These are phyloP conservation scores for Prototheca cutis DNA, from an alignment of 163 green algal genomes.

Conservation along the genomic window DNA sequence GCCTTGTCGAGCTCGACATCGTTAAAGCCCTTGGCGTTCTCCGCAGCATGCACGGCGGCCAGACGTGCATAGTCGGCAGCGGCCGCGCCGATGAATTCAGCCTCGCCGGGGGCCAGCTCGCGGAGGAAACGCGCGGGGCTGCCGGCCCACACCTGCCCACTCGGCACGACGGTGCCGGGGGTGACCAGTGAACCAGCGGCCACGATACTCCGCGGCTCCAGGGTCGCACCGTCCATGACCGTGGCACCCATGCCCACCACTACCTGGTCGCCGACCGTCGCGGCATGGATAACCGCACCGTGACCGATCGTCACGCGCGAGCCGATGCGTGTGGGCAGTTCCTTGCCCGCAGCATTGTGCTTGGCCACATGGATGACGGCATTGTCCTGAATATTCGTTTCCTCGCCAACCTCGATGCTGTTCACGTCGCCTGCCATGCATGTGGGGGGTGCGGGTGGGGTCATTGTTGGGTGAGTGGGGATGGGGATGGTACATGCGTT, in stretches of 20 bases:
- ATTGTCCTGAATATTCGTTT: conserved; percentile 88
- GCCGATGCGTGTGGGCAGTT: conserved; percentile 55
- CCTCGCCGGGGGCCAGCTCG: conserved; percentile 70
- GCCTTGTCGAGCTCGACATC: conserved; percentile 42
- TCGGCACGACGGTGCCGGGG: conserved; percentile 52
- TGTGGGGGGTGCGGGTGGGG: background rate
- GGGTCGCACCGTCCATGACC: conserved; percentile 75
- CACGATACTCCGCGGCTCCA: conserved; percentile 81
- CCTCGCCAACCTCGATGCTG: conserved; percentile 66
- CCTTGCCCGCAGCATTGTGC: conserved; percentile 33
- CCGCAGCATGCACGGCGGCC: conserved; percentile 37
- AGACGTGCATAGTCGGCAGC: conserved; percentile 35
- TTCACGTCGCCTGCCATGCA: conserved; percentile 68
- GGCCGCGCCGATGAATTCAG: conserved; percentile 55
- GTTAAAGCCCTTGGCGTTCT: conserved; percentile 41
- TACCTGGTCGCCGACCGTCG: conserved; percentile 77
- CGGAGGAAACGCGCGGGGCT: conserved; percentile 78
- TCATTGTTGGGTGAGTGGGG: background rate
- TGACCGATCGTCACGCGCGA: conserved; percentile 85
- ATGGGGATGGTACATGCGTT: no score
- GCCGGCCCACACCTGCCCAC: conserved; percentile 80
- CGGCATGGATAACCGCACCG: conserved; percentile 74
- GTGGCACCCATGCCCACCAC: conserved; percentile 93
- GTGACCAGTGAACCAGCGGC: conserved; percentile 85
- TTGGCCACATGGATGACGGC: conserved; percentile 70